Evolutionary conservation across 1,284 basidiomycete genomes (phyloP).

Genomic region (Fomitopsis betulina): DNA sequence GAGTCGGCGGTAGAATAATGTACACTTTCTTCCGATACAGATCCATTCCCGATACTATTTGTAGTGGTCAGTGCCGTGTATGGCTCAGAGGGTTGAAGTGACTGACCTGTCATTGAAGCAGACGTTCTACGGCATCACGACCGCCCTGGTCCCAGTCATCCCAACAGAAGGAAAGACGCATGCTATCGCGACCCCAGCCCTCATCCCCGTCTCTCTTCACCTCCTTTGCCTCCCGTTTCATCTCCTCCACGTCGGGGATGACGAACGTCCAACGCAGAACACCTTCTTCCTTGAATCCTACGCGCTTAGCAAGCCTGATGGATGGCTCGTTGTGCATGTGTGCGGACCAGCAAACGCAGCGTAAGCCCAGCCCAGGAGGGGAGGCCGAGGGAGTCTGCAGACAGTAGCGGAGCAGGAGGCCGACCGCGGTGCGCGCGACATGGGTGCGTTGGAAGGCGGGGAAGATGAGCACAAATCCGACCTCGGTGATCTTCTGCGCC

Average conservation of each 20-base stretch:
- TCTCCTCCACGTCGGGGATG: slow-evolving; percentile 23
- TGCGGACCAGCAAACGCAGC: slow-evolving; percentile 63
- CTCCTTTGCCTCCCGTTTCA: not conserved
- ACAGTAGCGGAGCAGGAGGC: slow-evolving; percentile 51
- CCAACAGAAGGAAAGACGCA: not conserved
- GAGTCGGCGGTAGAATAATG: too few relatives aligned
- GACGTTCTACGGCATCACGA: not conserved
- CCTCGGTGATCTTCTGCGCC: slow-evolving; percentile 38
- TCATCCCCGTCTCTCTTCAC: not conserved
- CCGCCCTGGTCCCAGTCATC: not conserved
- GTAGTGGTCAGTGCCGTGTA: not conserved
- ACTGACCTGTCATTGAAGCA: not conserved
- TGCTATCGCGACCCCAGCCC: not conserved
- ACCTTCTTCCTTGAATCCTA: slow-evolving; percentile 61
- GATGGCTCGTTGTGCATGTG: slow-evolving; percentile 47
- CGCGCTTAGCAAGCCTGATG: slow-evolving; percentile 45
- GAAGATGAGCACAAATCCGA: slow-evolving; percentile 46
- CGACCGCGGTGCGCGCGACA: slow-evolving; percentile 56
- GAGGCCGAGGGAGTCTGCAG: slow-evolving; percentile 42
- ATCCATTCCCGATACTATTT: too few relatives aligned
- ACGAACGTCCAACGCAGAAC: slow-evolving; percentile 50
- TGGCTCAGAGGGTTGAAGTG: not conserved
- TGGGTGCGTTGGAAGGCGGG: slow-evolving; percentile 62
- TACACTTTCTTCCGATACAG: too few relatives aligned
- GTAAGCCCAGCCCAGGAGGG: slow-evolving; percentile 45